A percentile compares a stretch with the other conserved stretches of the same genome.
These are phyloP conservation scores for Diacronema lutheri DNA, from an alignment of 78 protist genomes.

Conservation along the genomic window DNA sequence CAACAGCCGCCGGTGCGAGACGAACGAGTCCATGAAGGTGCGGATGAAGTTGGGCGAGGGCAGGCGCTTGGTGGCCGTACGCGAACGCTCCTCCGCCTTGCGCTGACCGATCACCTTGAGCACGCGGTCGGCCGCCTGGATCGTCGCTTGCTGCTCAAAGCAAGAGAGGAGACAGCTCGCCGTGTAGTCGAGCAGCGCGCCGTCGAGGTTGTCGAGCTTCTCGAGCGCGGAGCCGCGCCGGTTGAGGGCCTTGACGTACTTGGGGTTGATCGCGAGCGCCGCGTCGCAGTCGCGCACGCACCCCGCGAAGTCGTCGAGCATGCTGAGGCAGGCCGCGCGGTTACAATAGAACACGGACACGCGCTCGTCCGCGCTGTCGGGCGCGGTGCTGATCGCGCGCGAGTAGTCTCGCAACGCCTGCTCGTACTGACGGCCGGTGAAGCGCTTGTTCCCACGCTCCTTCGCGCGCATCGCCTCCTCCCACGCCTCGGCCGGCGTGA, in stretches of 20 bases:
- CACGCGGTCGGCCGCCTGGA: neutral
- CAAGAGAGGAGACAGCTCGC: neutral
- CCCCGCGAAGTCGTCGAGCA: neutral
- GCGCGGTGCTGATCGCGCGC: neutral
- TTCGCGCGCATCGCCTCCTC: neutral
- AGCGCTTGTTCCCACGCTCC: conserved; percentile 20
- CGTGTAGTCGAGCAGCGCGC: neutral
- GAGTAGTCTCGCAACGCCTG: neutral
- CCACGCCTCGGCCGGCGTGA: too few species aligned
- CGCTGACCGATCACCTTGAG: neutral
- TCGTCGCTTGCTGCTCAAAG: neutral
- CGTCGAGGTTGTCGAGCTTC: neutral
- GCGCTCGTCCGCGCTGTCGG: neutral
- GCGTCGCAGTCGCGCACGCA: conserved; percentile 12
- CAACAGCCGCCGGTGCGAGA: neutral
- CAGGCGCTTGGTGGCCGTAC: neutral
- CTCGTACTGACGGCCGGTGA: neutral
- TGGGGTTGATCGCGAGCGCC: neutral
- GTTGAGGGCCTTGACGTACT: neutral
- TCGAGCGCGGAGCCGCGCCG: conserved; percentile 5
- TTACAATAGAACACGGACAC: neutral
- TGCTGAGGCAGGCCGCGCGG: neutral
- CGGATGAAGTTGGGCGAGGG: neutral
- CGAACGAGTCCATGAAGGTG: neutral
- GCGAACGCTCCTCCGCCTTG: neutral